Evolutionary conservation across 2,329 filamentous ascomycete species (phyloP).

Genomic region (Davidsoniella australis): DNA sequence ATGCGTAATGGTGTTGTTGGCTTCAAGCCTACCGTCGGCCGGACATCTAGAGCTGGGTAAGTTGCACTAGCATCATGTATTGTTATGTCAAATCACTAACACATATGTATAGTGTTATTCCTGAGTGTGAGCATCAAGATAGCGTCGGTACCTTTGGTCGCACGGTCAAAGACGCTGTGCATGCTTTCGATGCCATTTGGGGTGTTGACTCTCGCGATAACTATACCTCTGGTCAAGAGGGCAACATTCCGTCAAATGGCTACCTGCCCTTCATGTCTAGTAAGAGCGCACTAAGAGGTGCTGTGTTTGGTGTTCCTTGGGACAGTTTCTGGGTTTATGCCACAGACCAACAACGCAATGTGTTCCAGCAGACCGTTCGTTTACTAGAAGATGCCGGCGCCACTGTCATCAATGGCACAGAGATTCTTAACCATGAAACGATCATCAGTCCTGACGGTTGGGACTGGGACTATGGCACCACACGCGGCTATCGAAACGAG

Average conservation of each 20-base stretch:
- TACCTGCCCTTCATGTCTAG: slow-evolving; percentile 40
- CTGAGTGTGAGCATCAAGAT: slow-evolving; percentile 51
- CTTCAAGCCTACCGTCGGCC: slow-evolving; percentile 58
- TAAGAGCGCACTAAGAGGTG: slow-evolving; percentile 37
- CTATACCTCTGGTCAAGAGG: slow-evolving; percentile 42
- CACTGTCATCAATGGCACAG: slow-evolving; percentile 51
- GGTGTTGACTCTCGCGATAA: slow-evolving; percentile 47
- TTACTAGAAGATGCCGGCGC: slow-evolving; percentile 44
- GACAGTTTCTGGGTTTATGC: slow-evolving; percentile 50
- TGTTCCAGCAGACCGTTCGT: slow-evolving; percentile 26
- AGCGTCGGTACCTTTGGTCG: slow-evolving; percentile 50
- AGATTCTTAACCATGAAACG: slow-evolving; percentile 44
- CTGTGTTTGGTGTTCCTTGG: slow-evolving; percentile 56
- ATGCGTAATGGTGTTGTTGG: slow-evolving; percentile 53
- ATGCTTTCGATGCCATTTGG: slow-evolving; percentile 50
- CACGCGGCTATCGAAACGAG: slow-evolving; percentile 48
- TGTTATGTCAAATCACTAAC: background rate
- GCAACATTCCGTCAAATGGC: slow-evolving; percentile 34
- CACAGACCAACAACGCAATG: slow-evolving; percentile 34
- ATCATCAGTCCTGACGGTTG: slow-evolving; percentile 51
- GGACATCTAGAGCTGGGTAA: slow-evolving; percentile 41
- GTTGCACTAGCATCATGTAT: background rate
- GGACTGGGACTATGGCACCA: slow-evolving; percentile 54
- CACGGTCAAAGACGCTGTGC: slow-evolving; percentile 51
- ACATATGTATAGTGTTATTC: slow-evolving; percentile 30